Percentiles rank a stretch among this genome's conserved stretches.
These are phyloP conservation scores for Mrakia frigida DNA, from an alignment of 768 basidiomycete species.

Conservation along the genomic window DNA sequence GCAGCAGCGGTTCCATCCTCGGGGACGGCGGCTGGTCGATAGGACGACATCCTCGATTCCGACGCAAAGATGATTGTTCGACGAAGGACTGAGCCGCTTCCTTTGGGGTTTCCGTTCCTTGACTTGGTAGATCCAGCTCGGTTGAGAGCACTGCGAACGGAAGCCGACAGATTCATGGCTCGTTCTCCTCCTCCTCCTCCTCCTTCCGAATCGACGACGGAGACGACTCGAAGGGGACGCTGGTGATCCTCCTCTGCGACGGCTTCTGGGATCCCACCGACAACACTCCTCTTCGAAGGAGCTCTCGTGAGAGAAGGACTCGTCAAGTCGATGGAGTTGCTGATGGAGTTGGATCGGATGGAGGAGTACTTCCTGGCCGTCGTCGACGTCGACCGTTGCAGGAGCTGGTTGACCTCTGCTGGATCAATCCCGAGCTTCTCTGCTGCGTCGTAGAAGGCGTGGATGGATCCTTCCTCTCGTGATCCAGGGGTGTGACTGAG, in stretches of 20 bases:
- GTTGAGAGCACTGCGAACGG: slow-evolving; percentile 13
- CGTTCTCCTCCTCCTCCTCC: neutral
- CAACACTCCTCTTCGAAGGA: neutral
- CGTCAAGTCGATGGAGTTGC: slow-evolving; percentile 10
- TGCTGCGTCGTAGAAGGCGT: slow-evolving; percentile 18
- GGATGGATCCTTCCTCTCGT: slow-evolving; percentile 10
- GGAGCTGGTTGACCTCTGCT: slow-evolving; percentile 16
- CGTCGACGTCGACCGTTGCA: slow-evolving; percentile 5
- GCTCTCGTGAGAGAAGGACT: slow-evolving; percentile 4
- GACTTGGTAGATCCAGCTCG: neutral
- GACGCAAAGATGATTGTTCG: slow-evolving; percentile 23
- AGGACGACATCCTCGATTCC: slow-evolving; percentile 15
- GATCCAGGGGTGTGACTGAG: neutral
- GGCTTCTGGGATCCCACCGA: neutral
- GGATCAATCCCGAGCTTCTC: slow-evolving; percentile 27
- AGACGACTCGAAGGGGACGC: neutral
- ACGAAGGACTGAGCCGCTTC: slow-evolving; percentile 14
- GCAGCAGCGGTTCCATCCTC: neutral
- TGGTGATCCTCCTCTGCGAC: neutral
- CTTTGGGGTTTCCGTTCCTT: neutral
- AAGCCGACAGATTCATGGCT: neutral
- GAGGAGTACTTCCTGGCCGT: slow-evolving; percentile 2
- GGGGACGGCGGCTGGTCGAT: neutral
- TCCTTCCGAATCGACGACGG: neutral
- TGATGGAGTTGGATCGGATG: slow-evolving; percentile 4